phyloP scores from a whole-genome alignment of 768 basidiomycete species.

The Filobasidium floriforme region DNA sequence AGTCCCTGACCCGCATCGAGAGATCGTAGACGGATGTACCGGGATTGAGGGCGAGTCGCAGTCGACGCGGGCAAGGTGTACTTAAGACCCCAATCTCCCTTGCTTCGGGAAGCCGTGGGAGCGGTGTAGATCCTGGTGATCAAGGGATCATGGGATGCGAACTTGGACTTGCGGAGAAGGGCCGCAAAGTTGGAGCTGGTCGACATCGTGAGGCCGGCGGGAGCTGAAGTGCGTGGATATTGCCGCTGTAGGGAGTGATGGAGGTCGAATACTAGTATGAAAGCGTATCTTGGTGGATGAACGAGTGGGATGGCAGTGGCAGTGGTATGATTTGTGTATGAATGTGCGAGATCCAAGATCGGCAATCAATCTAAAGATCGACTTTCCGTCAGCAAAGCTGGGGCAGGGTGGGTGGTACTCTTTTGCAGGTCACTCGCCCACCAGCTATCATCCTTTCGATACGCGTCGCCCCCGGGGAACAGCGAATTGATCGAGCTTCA shows the following conservation, averaged over 20 bases:
- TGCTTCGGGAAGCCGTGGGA: conserved; percentile 30
- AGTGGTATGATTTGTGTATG: too few species aligned
- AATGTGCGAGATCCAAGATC: too few species aligned
- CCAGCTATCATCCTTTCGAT: too few species aligned
- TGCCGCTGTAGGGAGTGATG: too few species aligned
- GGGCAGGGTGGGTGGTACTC: neutral
- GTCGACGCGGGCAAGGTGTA: conserved; percentile 28
- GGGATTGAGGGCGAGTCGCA: conserved; percentile 24
- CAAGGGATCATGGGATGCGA: conserved; percentile 39
- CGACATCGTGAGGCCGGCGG: neutral
- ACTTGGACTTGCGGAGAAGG: conserved; percentile 36
- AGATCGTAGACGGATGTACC: conserved; percentile 34
- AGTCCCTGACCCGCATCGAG: conserved; percentile 37
- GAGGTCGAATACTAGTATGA: too few species aligned
- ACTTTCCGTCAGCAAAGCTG: neutral
- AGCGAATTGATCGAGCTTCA: neutral
- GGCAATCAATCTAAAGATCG: too few species aligned
- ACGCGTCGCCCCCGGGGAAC: neutral
- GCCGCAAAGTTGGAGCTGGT: conserved; percentile 29
- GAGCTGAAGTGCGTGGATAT: neutral
- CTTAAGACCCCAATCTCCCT: conserved; percentile 42
- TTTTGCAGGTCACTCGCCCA: too few species aligned
- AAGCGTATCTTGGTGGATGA: too few species aligned
- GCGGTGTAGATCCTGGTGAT: conserved; percentile 44
- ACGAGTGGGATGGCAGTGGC: too few species aligned